Conservation (phyloP, 768 basidiomycete species). For the Boletus bicolor region DNA sequence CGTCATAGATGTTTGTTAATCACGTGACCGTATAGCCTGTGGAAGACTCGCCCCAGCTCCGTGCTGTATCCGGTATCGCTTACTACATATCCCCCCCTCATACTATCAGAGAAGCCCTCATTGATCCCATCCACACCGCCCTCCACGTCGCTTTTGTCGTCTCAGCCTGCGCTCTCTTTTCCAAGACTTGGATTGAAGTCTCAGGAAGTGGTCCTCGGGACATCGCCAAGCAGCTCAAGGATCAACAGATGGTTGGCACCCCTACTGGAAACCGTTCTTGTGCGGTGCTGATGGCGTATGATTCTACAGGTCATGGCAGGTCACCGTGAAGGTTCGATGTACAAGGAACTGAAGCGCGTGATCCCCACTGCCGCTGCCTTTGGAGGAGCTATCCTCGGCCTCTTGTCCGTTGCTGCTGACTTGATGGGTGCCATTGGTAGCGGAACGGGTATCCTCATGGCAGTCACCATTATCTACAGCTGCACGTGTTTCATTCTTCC, state of each 20-base stretch:
- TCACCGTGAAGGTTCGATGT: slow-evolving; percentile 97
- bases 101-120: slow-evolving; percentile 79
- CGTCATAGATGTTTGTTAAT: neutral
- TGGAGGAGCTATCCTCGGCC: slow-evolving; percentile 93
- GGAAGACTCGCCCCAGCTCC: slow-evolving; percentile 91
- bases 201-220: slow-evolving; percentile 95
- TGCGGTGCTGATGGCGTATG: neutral
- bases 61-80: slow-evolving; percentile 85
- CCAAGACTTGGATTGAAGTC: slow-evolving; percentile 99
- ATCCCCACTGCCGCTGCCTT: slow-evolving; percentile 98
- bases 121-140: slow-evolving; percentile 91
- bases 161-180: slow-evolving; percentile 93
- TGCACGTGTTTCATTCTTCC: slow-evolving; percentile 27
- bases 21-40: slow-evolving; percentile 58
- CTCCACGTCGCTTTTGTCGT: slow-evolving; percentile 93
- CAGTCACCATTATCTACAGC: slow-evolving; percentile 96
- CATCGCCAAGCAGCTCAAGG: slow-evolving; percentile 97
- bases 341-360: slow-evolving; percentile 97
- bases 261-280: neutral
- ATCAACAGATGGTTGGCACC: slow-evolving; percentile 84
- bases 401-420: slow-evolving; percentile 88
- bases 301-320: slow-evolving; percentile 66
- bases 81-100: slow-evolving; percentile 99
- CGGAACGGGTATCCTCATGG: slow-evolving; percentile 96
- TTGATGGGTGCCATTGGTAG: slow-evolving; percentile 95